A percentile compares a stretch with the other conserved stretches of the same genome.
These are phyloP conservation scores for Ascochyta pisi DNA, from an alignment of 2,329 filamentous ascomycete genomes.

Conservation along the genomic window DNA sequence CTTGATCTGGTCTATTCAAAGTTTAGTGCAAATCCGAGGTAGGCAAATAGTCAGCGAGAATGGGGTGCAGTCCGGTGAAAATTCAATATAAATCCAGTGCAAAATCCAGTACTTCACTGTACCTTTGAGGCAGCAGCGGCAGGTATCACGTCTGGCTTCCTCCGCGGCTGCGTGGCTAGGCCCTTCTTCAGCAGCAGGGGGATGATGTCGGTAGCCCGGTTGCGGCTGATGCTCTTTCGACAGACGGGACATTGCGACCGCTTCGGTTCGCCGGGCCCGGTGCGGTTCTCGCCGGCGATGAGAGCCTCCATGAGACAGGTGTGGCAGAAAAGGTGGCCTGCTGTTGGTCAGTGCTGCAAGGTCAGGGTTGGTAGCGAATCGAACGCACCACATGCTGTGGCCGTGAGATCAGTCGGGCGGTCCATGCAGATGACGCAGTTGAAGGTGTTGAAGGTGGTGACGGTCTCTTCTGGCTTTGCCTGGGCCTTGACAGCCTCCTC, in stretches of 20 bases:
- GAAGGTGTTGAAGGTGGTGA: constrained; percentile 55
- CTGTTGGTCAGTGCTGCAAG: constrained; percentile 8
- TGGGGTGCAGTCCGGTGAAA: not conserved
- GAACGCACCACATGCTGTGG: constrained; percentile 64
- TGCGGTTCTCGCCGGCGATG: constrained; percentile 61
- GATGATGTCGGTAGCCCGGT: constrained; percentile 51
- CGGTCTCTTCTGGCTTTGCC: constrained; percentile 47
- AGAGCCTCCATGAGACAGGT: constrained; percentile 68
- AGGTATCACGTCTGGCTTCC: constrained; percentile 23
- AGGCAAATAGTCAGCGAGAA: not conserved
- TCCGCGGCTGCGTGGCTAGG: constrained; percentile 43
- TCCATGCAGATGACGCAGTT: constrained; percentile 72
- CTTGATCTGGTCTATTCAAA: not conserved
- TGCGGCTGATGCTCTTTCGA: constrained; percentile 52
- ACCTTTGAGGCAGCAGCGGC: constrained; percentile 24
- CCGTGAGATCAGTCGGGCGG: constrained; percentile 64
- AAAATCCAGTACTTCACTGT: constrained; percentile 27
- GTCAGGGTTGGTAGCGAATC: constrained; percentile 23
- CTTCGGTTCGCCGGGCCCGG: constrained; percentile 52
- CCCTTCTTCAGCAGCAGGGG: constrained; percentile 52
- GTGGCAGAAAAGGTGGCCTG: constrained; percentile 70
- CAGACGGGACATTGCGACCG: constrained; percentile 57
- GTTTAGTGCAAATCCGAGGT: not conserved
- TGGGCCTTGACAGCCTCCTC: constrained; percentile 60
- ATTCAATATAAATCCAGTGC: constrained; percentile 3